phyloP scores from a whole-genome alignment of 768 basidiomycete species.

The Hypholoma sublateritium region DNA sequence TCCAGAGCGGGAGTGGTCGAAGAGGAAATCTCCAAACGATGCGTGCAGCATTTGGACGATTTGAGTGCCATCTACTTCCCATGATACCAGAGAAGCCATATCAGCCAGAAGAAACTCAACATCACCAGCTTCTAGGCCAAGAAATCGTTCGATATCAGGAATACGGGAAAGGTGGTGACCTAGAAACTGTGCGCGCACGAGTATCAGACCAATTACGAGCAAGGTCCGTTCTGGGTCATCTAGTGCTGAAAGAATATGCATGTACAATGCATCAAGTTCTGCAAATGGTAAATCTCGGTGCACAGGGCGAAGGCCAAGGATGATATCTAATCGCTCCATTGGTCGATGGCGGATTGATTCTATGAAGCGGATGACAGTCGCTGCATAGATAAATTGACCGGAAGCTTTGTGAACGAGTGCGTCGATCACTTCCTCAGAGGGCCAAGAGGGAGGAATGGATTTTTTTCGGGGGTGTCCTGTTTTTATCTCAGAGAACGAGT shows the following conservation, averaged over 20 bases:
- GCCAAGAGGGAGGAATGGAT: neutral
- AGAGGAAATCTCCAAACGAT: slow-evolving; percentile 12
- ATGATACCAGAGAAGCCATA: neutral
- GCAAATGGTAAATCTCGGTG: neutral
- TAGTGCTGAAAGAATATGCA: neutral
- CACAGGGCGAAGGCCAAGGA: neutral
- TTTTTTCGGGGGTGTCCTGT: neutral
- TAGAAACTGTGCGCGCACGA: neutral
- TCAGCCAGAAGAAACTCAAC: neutral
- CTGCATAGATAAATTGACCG: slow-evolving; percentile 17
- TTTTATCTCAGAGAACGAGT: slow-evolving; percentile 1
- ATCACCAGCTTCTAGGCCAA: neutral
- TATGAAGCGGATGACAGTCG: slow-evolving; percentile 12
- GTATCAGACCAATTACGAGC: neutral
- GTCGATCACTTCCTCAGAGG: neutral
- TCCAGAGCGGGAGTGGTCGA: slow-evolving; percentile 4
- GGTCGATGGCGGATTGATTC: slow-evolving; percentile 1
- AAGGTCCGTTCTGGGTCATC: neutral
- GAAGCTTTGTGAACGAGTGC: slow-evolving; percentile 7
- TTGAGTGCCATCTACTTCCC: neutral
- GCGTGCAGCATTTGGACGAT: slow-evolving; percentile 1
- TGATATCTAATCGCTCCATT: neutral
- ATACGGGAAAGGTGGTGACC: too few relatives aligned
- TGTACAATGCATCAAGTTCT: slow-evolving; percentile 11
- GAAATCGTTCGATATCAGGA: neutral